Percentiles rank a stretch among this genome's conserved stretches.
phyloP scores from a whole-genome alignment of 2,329 filamentous ascomycete genomes.

The Ophiosphaerella korrae region DNA sequence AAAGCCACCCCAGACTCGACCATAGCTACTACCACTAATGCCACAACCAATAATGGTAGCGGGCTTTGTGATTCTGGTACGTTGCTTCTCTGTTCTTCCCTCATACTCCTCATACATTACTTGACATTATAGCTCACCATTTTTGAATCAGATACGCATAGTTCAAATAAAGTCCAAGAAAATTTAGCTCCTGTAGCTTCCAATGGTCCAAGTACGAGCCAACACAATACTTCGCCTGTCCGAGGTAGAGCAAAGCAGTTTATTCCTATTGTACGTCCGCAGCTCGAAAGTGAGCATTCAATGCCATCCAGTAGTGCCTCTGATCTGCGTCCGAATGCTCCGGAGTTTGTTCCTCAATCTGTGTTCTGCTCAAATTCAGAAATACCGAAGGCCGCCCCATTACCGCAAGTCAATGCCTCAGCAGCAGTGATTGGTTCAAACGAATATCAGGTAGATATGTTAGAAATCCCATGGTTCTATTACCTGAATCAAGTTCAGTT shows the following conservation, averaged over 20 bases:
- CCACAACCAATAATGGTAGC: constrained; percentile 20
- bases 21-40: constrained; percentile 3
- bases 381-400: neutral
- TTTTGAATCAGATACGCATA: constrained; percentile 5
- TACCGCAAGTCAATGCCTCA: neutral
- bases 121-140: constrained; percentile 19
- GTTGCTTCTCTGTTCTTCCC: neutral
- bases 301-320: constrained; percentile 22
- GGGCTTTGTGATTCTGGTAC: constrained; percentile 21
- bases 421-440: constrained; percentile 11
- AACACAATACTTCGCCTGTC: neutral
- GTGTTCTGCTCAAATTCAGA: neutral
- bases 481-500: constrained; percentile 37
- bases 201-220: neutral
- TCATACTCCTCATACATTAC: neutral
- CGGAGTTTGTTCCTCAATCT: constrained; percentile 34
- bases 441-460: constrained; percentile 26
- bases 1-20: constrained; percentile 3
- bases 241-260: constrained; percentile 16
- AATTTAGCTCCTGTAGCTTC: neutral
- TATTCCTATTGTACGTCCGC: constrained; percentile 1
- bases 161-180: neutral
- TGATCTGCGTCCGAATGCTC: constrained; percentile 37
- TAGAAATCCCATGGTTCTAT: constrained; percentile 36
- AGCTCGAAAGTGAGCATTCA: constrained; percentile 18